Evolutionary conservation across 2,329 filamentous ascomycete species (phyloP).

Genomic region (Cladophialophora immunda): DNA sequence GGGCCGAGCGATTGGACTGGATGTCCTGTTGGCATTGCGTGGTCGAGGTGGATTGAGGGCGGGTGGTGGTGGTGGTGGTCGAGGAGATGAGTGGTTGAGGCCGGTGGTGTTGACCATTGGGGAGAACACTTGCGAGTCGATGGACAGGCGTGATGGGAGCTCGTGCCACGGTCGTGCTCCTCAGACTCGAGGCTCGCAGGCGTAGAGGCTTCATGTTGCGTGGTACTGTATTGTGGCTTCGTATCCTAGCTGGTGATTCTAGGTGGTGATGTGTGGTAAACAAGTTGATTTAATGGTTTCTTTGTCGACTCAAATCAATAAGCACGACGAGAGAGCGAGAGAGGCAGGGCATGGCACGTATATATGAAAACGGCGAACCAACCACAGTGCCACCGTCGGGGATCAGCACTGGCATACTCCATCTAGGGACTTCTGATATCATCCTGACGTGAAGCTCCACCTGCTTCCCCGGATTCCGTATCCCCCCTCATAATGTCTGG

Average conservation of each 20-base stretch:
- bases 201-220: not conserved
- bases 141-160: not conserved
- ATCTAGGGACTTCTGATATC: not conserved
- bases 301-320: not conserved
- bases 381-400: not conserved
- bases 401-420: not conserved
- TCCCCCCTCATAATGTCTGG: not conserved
- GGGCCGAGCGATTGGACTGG: constrained; percentile 22
- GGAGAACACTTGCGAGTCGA: not conserved
- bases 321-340: not conserved
- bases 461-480: not conserved
- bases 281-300: not conserved
- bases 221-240: not conserved
- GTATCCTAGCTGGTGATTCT: not conserved
- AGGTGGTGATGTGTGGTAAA: not conserved
- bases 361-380: not conserved
- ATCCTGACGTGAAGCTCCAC: not conserved
- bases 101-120: not conserved
- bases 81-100: not conserved
- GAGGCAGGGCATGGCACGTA: not conserved
- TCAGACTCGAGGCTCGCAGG: not conserved
- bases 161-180: not conserved
- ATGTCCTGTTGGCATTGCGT: constrained; percentile 11
- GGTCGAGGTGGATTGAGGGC: constrained; percentile 1
- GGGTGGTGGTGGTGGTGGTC: not conserved